Percentiles rank a stretch among this genome's conserved stretches.
phyloP scores from a whole-genome alignment of 345 rosid species.

The Dovyalis caffra region DNA sequence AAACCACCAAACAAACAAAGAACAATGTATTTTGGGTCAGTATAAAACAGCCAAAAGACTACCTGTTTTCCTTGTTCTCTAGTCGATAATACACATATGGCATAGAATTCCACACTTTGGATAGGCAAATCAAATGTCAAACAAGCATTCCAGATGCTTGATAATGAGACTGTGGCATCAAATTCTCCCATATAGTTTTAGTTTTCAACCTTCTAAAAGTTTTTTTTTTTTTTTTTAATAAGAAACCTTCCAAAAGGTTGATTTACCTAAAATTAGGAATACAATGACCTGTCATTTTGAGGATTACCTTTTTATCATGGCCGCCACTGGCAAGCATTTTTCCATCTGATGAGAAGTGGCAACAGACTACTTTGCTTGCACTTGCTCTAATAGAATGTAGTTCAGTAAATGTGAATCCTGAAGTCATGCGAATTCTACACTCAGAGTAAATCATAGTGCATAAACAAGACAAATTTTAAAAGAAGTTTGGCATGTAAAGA shows the following conservation, averaged over 20 bases:
- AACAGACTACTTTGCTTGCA: constrained; percentile 67
- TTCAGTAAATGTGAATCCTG: constrained; percentile 75
- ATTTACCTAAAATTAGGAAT: neutral
- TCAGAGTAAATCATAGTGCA: constrained; percentile 17
- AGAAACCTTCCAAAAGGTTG: neutral
- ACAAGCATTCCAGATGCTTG: neutral
- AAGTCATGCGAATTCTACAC: constrained; percentile 12
- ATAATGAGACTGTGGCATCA: neutral
- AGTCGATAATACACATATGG: neutral
- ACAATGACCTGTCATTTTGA: neutral
- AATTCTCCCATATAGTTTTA: neutral
- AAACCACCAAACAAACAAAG: constrained; percentile 8
- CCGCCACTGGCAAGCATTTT: constrained; percentile 96
- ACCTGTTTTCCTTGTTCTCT: neutral
- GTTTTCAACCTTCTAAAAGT: neutral
- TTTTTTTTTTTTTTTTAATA: neutral
- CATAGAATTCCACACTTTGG: neutral
- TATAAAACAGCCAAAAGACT: neutral
- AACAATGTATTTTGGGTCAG: neutral
- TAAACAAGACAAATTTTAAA: constrained; percentile 10
- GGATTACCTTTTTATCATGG: constrained; percentile 87
- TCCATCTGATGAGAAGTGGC: constrained; percentile 98
- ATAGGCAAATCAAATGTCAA: neutral
- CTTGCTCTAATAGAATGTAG: constrained; percentile 77
- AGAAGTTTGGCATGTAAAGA: neutral